Evolutionary conservation across 495 filamentous ascomycete genomes (phyloP).

Genomic region (Penicillium robsamsonii): DNA sequence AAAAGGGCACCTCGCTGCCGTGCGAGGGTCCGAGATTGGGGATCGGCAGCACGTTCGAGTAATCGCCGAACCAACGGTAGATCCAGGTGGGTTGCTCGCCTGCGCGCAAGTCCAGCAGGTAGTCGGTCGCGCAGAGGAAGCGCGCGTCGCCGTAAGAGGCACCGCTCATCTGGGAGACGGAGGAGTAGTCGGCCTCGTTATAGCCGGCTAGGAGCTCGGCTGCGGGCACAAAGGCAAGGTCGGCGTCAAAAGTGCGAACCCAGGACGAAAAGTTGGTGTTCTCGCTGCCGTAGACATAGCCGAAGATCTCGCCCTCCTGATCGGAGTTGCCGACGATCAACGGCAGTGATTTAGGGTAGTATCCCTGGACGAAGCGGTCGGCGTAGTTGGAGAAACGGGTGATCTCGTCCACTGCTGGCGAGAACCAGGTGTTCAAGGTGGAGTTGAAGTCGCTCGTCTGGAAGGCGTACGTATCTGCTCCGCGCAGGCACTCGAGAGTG

Average conservation of each 20-base stretch:
- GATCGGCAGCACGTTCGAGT: slow-evolving; percentile 23
- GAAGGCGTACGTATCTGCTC: slow-evolving; percentile 23
- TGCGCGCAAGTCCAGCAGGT: slow-evolving; percentile 23
- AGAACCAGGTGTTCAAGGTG: slow-evolving; percentile 30
- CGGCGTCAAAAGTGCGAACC: slow-evolving; percentile 29
- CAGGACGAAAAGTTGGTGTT: slow-evolving; percentile 26
- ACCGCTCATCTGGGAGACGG: slow-evolving; percentile 28
- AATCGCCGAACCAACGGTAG: slow-evolving; percentile 31
- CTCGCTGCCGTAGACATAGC: slow-evolving; percentile 23
- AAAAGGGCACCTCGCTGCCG: slow-evolving; percentile 30
- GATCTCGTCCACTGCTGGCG: slow-evolving; percentile 24
- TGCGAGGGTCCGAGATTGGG: slow-evolving; percentile 22
- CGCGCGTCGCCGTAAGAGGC: slow-evolving; percentile 30
- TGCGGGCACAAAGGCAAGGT: slow-evolving; percentile 21
- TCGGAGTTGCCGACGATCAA: slow-evolving; percentile 32
- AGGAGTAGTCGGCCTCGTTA: slow-evolving; percentile 20
- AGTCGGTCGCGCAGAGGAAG: slow-evolving; percentile 27
- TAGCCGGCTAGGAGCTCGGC: slow-evolving; percentile 22
- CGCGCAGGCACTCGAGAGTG: slow-evolving; percentile 27
- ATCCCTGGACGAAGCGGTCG: slow-evolving; percentile 19
- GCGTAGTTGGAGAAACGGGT: slow-evolving; percentile 27
- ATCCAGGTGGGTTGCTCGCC: slow-evolving; percentile 25
- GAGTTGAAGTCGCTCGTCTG: slow-evolving; percentile 30
- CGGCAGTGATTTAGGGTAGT: slow-evolving; percentile 25
- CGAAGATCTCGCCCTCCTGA: slow-evolving; percentile 25